These are phyloP conservation scores for Penicillium italicum DNA, from an alignment of 2,329 filamentous ascomycete species.

Conservation along the genomic window DNA sequence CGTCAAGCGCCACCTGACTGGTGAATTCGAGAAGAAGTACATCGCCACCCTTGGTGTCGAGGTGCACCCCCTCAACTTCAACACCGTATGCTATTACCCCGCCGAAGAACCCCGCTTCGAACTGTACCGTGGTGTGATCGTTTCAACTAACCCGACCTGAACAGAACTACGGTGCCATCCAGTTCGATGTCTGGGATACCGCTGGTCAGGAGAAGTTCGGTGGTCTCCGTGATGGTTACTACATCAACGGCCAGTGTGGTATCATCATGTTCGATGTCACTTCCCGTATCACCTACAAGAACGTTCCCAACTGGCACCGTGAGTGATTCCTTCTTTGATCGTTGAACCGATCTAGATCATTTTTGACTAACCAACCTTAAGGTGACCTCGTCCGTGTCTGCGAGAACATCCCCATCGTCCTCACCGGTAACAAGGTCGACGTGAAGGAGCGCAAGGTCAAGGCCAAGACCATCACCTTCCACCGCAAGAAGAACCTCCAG, in stretches of 20 bases:
- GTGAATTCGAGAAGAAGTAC: constrained; percentile 99
- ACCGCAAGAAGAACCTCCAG: constrained; percentile 99
- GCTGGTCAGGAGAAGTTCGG: constrained; percentile 99
- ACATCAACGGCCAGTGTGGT: constrained; percentile 99
- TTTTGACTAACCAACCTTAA: constrained; percentile 36
- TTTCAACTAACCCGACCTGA: constrained; percentile 26
- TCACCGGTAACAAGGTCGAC: constrained; percentile 99
- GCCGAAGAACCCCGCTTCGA: constrained; percentile 33
- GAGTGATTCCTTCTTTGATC: constrained; percentile 46
- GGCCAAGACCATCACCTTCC: constrained; percentile 99
- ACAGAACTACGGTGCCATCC: constrained; percentile 88
- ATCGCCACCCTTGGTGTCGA: constrained; percentile 99
- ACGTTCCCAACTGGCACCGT: constrained; percentile 99
- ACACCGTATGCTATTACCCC: constrained; percentile 79
- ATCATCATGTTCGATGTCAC: constrained; percentile 99
- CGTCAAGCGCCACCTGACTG: constrained; percentile 99
- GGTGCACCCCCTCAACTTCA: constrained; percentile 97
- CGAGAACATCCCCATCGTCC: constrained; percentile 98
- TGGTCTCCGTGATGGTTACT: constrained; percentile 98
- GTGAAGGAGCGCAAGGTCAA: constrained; percentile 99
- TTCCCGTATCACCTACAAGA: constrained; percentile 99
- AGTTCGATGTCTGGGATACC: constrained; percentile 99
- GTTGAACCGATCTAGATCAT: constrained; percentile 2
- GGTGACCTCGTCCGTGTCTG: constrained; percentile 98
- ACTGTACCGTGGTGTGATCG: constrained; percentile 12